Evolutionary conservation across 2,329 filamentous ascomycete genomes (phyloP), one percentile per base, ranked within the genome.

Genomic region (Colletotrichum theobromicola): DNA sequence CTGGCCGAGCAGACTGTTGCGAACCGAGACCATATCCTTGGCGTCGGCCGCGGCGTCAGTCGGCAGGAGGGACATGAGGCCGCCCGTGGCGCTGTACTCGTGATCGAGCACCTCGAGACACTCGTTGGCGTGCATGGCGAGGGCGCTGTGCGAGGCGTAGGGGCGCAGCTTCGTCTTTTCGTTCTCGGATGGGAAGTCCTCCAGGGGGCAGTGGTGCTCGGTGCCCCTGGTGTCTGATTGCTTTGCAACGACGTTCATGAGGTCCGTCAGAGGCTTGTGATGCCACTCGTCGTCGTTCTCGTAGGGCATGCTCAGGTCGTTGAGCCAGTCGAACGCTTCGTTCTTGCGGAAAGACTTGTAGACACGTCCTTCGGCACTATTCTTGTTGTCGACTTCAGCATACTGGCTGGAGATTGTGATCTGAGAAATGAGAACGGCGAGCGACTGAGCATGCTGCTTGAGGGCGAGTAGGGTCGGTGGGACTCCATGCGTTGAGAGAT

Each of bases 91-190:
- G 57, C 86, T 85, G 77, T 88, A 90, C 79, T 92, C 90, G 78
- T 92, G 89, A 76, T 92, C 90, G 8, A 92, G 85, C 3, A 89
- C 84, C 82, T 92, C 90, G 7, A 92, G 87, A 65, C 90, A 89
- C 73, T 88, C 85, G 78, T 92, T 92, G 74, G 90, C 90, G 79
- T 92, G 90, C 83, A 86, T 84, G 32, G 90, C 82, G 18, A 92
- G 85, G 35, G 84, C 85, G 75, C 87, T 83, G 76, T 90, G 88
- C 67, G 83, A 85, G 63, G 84, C 83, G 72, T 86, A 89, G 5
- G 86, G 87, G 50, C 78, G 80, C 12, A 71, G 77, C 50, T 69
- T 75, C 62, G 57, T 70, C 77, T 66, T 67, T 28, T 80, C 80
- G 28, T 81, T 80, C 5, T 30, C 16, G 6, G 70, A 65, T 8